Evolutionary conservation across 2,329 filamentous ascomycete species (phyloP).

Genomic region (Nigrospora oryzae): DNA sequence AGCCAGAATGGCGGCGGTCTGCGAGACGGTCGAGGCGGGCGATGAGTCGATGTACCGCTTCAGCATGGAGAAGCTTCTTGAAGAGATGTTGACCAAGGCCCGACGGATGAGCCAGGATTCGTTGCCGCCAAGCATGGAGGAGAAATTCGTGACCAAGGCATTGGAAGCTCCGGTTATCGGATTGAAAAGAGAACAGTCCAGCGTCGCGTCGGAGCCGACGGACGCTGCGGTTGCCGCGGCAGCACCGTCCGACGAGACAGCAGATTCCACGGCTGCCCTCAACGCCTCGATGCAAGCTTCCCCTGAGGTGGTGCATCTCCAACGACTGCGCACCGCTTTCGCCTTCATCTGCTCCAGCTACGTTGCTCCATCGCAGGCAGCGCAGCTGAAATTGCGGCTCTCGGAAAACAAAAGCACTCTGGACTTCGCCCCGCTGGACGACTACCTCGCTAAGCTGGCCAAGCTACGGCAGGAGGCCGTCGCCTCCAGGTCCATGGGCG

Average conservation of each 20-base stretch:
- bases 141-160: slow-evolving; percentile 68
- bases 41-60: slow-evolving; percentile 81
- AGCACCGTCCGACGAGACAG: slow-evolving; percentile 21
- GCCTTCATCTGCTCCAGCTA: slow-evolving; percentile 58
- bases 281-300: slow-evolving; percentile 36
- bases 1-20: slow-evolving; percentile 59
- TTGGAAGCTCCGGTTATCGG: slow-evolving; percentile 70
- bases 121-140: slow-evolving; percentile 75
- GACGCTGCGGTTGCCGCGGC: slow-evolving; percentile 39
- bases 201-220: slow-evolving; percentile 21
- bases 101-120: slow-evolving; percentile 53
- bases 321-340: slow-evolving; percentile 56
- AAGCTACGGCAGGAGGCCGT: slow-evolving; percentile 63
- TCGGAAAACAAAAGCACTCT: slow-evolving; percentile 28
- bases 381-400: slow-evolving; percentile 32
- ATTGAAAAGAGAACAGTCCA: slow-evolving; percentile 44
- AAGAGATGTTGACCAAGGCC: slow-evolving; percentile 63
- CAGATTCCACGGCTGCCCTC: slow-evolving; percentile 15
- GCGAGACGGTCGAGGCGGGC: slow-evolving; percentile 75
- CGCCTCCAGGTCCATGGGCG: slow-evolving; percentile 56
- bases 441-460: slow-evolving; percentile 59
- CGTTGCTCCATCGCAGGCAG: slow-evolving; percentile 35
- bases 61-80: slow-evolving; percentile 61
- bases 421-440: slow-evolving; percentile 58
- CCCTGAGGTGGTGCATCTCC: slow-evolving; percentile 44